Conservation (phyloP, 306 rosid genomes). For the Cicer yamashitae region DNA sequence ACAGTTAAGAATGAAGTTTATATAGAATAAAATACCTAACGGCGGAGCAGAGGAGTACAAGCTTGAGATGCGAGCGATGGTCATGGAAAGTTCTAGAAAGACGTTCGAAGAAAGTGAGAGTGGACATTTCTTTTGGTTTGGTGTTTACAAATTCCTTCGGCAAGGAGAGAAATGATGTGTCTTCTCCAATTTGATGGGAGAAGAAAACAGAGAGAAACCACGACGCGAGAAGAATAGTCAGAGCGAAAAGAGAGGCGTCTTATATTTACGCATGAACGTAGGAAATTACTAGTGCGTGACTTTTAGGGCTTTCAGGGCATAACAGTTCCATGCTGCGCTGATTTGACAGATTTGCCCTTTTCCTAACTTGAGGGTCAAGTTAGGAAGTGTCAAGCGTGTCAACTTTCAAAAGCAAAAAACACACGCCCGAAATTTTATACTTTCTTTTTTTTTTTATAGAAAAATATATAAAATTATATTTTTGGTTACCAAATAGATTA, state of each 20-base stretch:
- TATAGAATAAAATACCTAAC: constrained; percentile 55
- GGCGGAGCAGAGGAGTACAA: constrained; percentile 71
- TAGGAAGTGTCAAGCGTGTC: constrained; percentile 3
- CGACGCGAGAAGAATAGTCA: no score
- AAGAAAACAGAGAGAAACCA: constrained; percentile 5
- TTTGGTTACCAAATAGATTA: no score
- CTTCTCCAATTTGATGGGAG: constrained; percentile 37
- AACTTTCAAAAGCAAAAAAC: no score
- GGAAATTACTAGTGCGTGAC: constrained; percentile 9
- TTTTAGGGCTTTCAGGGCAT: neutral
- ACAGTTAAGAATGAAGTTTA: neutral
- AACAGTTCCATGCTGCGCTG: neutral
- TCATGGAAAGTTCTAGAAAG: constrained; percentile 61
- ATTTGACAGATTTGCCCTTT: constrained; percentile 16
- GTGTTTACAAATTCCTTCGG: no score
- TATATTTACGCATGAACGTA: constrained; percentile 3
- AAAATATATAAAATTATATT: no score
- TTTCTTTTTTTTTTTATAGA: no score
- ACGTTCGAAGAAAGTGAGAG: constrained; percentile 46
- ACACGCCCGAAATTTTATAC: no score
- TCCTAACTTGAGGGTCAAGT: constrained; percentile 58
- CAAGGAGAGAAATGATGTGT: neutral
- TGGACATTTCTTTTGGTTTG: constrained; percentile 51
- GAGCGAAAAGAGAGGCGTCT: neutral
- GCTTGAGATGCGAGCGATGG: constrained; percentile 56